These are phyloP conservation scores for Lentinula sp. DNA, from an alignment of 768 basidiomycete species.

Conservation along the genomic window DNA sequence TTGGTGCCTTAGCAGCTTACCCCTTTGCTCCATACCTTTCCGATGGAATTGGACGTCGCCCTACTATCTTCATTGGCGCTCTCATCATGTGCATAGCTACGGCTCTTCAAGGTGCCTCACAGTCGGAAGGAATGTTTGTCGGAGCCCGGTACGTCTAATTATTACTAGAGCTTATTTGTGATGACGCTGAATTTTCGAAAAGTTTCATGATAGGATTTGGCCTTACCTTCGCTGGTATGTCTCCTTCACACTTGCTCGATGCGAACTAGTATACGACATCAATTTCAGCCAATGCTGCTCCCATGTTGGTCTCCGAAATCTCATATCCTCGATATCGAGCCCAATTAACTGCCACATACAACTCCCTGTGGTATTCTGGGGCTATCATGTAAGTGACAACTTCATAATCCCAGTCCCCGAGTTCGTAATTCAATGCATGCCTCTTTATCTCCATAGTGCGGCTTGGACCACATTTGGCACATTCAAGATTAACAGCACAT, in stretches of 20 bases:
- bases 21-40: constrained; percentile 69
- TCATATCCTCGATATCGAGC: constrained; percentile 81
- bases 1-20: constrained; percentile 61
- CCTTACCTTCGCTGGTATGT: constrained; percentile 58
- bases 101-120: constrained; percentile 64
- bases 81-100: constrained; percentile 65
- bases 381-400: constrained; percentile 53
- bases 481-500: constrained; percentile 58
- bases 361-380: constrained; percentile 85
- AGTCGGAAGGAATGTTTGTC: constrained; percentile 73
- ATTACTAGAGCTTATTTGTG: background rate
- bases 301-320: constrained; percentile 82
- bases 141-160: constrained; percentile 53
- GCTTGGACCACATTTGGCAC: constrained; percentile 88
- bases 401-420: background rate
- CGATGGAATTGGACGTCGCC: constrained; percentile 65
- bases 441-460: constrained; percentile 33
- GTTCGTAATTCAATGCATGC: background rate
- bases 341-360: constrained; percentile 71
- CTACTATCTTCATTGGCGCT: constrained; percentile 63
- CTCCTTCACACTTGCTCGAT: background rate
- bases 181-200: background rate
- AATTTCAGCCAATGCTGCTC: constrained; percentile 58
- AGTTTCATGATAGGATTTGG: constrained; percentile 75
- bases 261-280: constrained; percentile 9